Conservation (phyloP, 768 basidiomycete genomes). For the Boletus edulis region DNA sequence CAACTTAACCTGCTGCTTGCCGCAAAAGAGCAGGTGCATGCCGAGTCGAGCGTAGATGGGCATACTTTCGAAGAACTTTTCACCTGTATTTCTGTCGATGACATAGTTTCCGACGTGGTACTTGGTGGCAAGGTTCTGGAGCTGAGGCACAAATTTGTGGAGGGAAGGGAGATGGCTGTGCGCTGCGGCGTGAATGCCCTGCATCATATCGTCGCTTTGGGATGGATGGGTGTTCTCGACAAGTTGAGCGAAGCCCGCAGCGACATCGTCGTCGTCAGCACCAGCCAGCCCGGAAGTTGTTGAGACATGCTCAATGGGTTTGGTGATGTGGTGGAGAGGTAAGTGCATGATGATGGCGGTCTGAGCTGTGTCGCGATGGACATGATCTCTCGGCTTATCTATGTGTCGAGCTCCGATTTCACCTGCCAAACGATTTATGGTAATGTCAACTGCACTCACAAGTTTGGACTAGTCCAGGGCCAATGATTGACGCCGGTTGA, state of each 20-base stretch:
- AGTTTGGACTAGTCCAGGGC: neutral
- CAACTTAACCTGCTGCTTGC: constrained; percentile 46
- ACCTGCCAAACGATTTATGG: neutral
- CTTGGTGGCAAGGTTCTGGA: constrained; percentile 49
- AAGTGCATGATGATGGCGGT: constrained; percentile 13
- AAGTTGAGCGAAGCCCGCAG: constrained; percentile 17
- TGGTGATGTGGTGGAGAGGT: constrained; percentile 16
- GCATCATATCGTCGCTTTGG: constrained; percentile 9
- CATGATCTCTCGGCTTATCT: constrained; percentile 2
- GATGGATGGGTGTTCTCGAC: constrained; percentile 18
- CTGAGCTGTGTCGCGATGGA: neutral
- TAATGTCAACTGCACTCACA: neutral
- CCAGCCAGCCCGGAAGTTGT: constrained; percentile 12
- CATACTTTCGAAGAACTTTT: constrained; percentile 71
- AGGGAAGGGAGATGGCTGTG: constrained; percentile 39
- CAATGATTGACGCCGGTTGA: too few species aligned
- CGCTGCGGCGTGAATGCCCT: constrained; percentile 34
- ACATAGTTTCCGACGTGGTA: constrained; percentile 64
- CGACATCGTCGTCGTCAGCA: constrained; percentile 20
- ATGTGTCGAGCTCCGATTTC: neutral
- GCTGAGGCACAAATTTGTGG: constrained; percentile 49
- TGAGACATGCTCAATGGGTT: constrained; percentile 30
- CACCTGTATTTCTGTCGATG: constrained; percentile 41
- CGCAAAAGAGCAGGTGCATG: constrained; percentile 76
- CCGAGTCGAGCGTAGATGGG: constrained; percentile 68